Percentiles rank a stretch among this genome's conserved stretches.
phyloP scores from a whole-genome alignment of 164 flowering plant species.

The Saururus chinensis region DNA sequence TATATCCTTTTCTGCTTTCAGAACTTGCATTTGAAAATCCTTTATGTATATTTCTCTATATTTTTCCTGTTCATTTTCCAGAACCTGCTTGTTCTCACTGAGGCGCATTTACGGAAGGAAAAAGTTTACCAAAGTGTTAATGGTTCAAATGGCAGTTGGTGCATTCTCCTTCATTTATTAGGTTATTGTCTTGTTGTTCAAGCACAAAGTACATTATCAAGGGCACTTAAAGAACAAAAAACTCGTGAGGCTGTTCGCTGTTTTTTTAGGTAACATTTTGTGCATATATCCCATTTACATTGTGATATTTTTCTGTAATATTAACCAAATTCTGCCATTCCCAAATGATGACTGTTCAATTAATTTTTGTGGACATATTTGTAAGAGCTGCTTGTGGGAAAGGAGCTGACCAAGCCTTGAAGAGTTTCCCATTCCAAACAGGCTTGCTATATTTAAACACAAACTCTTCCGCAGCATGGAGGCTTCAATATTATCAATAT shows the following conservation, averaged over 20 bases:
- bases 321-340: too few relatives aligned
- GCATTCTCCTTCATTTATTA: conserved; percentile 60
- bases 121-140: conserved; percentile 49
- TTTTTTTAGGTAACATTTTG: conserved; percentile 67
- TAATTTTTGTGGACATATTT: neutral
- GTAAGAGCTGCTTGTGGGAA: conserved; percentile 70
- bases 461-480: conserved; percentile 62
- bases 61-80: conserved; percentile 9
- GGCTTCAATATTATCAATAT: conserved; percentile 91
- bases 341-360: too few relatives aligned
- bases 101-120: conserved; percentile 53
- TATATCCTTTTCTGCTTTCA: too few relatives aligned
- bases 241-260: conserved; percentile 73
- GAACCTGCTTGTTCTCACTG: conserved; percentile 49
- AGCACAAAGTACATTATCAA: conserved; percentile 44
- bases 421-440: conserved; percentile 44
- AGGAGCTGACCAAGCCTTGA: conserved; percentile 56
- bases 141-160: conserved; percentile 47
- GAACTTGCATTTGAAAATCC: too few relatives aligned
- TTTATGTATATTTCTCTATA: too few relatives aligned
- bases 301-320: neutral
- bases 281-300: neutral
- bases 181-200: conserved; percentile 83
- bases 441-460: conserved; percentile 38
- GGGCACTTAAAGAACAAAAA: conserved; percentile 46